A percentile compares a stretch with the other conserved stretches of the same genome.
These are phyloP conservation scores for Aspergillus fischeri DNA, from an alignment of 2,329 filamentous ascomycete genomes.

Conservation along the genomic window DNA sequence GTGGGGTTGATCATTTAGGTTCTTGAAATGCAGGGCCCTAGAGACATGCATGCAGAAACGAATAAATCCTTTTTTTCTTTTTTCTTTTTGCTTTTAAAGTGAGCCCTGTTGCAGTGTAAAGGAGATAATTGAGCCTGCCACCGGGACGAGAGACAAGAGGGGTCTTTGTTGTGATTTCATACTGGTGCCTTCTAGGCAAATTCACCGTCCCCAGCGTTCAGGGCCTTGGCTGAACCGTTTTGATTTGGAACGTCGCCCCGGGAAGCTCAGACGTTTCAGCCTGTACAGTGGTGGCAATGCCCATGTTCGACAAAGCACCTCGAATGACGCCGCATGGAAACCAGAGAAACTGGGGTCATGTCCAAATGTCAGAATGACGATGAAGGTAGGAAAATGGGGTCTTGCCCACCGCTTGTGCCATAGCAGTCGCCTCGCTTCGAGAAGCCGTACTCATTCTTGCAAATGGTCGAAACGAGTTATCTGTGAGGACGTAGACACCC, in stretches of 20 bases:
- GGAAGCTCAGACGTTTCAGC: constrained; percentile 86
- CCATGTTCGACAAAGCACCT: constrained; percentile 86
- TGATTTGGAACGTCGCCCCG: constrained; percentile 90
- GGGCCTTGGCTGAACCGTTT: constrained; percentile 67
- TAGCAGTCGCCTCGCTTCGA: constrained; percentile 65
- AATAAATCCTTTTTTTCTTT: constrained; percentile 5
- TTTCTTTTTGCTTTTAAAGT: not conserved
- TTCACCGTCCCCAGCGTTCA: constrained; percentile 32
- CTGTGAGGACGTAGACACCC: constrained; percentile 94
- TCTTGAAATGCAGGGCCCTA: constrained; percentile 14
- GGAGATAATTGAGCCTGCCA: not conserved
- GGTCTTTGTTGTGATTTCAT: not conserved
- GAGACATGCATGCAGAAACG: constrained; percentile 14
- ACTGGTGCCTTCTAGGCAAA: not conserved
- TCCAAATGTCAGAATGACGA: not conserved
- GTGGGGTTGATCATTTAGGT: constrained; percentile 8
- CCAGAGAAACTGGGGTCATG: constrained; percentile 70
- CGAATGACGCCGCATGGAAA: constrained; percentile 92
- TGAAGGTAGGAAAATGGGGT: not conserved
- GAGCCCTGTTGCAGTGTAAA: not conserved
- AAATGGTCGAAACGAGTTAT: constrained; percentile 86
- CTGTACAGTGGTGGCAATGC: constrained; percentile 85
- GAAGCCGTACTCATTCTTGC: constrained; percentile 82
- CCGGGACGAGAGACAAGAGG: not conserved
- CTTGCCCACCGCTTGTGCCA: constrained; percentile 70